A percentile compares a stretch with the other conserved stretches of the same genome.
phyloP scores from a whole-genome alignment of 1,284 basidiomycete species.

The Porodaedalea pini region DNA sequence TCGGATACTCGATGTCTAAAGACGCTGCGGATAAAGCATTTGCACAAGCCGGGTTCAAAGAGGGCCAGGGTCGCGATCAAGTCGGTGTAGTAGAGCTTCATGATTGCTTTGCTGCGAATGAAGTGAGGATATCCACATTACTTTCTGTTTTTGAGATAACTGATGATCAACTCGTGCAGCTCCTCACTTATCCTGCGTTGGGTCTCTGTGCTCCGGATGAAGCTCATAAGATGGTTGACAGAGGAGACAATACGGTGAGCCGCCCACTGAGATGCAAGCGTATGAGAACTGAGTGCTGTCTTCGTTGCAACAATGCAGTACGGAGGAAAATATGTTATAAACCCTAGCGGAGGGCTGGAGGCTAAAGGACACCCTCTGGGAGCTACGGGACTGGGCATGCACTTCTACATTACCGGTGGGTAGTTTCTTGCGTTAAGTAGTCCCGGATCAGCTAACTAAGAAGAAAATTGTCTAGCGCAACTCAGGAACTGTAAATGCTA shows the following conservation, averaged over 20 bases:
- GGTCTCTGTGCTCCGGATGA: slow-evolving; percentile 69
- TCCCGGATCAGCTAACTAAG: background rate
- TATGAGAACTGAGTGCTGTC: background rate
- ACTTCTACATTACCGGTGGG: slow-evolving; percentile 81
- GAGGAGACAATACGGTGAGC: slow-evolving; percentile 74
- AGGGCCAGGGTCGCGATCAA: slow-evolving; percentile 63
- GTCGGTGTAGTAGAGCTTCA: slow-evolving; percentile 85
- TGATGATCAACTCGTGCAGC: slow-evolving; percentile 36
- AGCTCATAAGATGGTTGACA: slow-evolving; percentile 74
- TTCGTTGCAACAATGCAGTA: slow-evolving; percentile 43
- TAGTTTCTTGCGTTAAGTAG: slow-evolving; percentile 20
- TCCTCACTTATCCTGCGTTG: slow-evolving; percentile 82
- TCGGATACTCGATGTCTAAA: slow-evolving; percentile 74
- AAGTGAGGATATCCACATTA: slow-evolving; percentile 40
- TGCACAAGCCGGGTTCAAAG: slow-evolving; percentile 62
- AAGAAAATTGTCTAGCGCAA: slow-evolving; percentile 50
- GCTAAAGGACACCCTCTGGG: slow-evolving; percentile 85
- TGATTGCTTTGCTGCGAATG: slow-evolving; percentile 81
- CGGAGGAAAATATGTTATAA: slow-evolving; percentile 84
- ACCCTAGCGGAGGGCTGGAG: slow-evolving; percentile 83
- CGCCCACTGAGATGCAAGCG: background rate
- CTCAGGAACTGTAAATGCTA: slow-evolving; percentile 57
- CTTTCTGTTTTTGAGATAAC: background rate
- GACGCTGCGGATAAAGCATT: slow-evolving; percentile 70
- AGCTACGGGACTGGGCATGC: slow-evolving; percentile 84